These are phyloP conservation scores for Biancaea sappan DNA, from an alignment of 306 rosid species.

Conservation along the genomic window DNA sequence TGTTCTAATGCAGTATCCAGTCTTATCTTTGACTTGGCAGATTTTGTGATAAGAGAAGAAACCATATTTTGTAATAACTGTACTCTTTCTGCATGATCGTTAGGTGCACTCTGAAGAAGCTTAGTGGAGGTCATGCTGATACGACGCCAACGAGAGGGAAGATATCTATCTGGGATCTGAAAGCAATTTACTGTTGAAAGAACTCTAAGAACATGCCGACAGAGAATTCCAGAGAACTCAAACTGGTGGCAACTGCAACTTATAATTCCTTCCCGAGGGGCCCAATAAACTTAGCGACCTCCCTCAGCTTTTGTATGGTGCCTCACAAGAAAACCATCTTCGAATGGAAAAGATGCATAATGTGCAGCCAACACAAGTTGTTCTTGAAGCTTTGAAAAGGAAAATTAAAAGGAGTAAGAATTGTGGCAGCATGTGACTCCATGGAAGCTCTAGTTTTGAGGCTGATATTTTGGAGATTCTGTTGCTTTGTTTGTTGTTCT, in stretches of 20 bases:
- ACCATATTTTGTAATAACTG: slow-evolving; percentile 76
- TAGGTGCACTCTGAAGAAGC: slow-evolving; percentile 56
- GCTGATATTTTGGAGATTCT: slow-evolving; percentile 92
- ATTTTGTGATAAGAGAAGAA: slow-evolving; percentile 76
- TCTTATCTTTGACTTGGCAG: slow-evolving; percentile 84
- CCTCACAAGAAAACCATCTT: slow-evolving; percentile 89
- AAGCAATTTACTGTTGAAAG: slow-evolving; percentile 94
- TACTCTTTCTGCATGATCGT: slow-evolving; percentile 70
- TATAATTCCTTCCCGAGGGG: slow-evolving; percentile 78
- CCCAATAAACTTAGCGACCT: slow-evolving; percentile 85
- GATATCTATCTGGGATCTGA: slow-evolving; percentile 90
- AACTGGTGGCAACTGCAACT: slow-evolving; percentile 94
- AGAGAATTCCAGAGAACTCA: slow-evolving; percentile 93
- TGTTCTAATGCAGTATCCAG: slow-evolving; percentile 84
- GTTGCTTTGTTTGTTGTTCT: slow-evolving; percentile 98
- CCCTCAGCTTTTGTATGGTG: slow-evolving; percentile 94
- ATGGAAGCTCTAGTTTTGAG: slow-evolving; percentile 99
- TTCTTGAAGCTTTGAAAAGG: slow-evolving; percentile 95
- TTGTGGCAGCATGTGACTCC: slow-evolving; percentile 92
- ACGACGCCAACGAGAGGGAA: slow-evolving; percentile 93
- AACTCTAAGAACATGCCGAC: slow-evolving; percentile 90
- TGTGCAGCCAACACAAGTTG: slow-evolving; percentile 98
- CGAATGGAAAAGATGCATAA: slow-evolving; percentile 86
- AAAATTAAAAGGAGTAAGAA: slow-evolving; percentile 88
- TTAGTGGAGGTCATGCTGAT: slow-evolving; percentile 69